These are phyloP conservation scores for Podaxis pistillaris DNA, from an alignment of 768 basidiomycete species.

Conservation along the genomic window DNA sequence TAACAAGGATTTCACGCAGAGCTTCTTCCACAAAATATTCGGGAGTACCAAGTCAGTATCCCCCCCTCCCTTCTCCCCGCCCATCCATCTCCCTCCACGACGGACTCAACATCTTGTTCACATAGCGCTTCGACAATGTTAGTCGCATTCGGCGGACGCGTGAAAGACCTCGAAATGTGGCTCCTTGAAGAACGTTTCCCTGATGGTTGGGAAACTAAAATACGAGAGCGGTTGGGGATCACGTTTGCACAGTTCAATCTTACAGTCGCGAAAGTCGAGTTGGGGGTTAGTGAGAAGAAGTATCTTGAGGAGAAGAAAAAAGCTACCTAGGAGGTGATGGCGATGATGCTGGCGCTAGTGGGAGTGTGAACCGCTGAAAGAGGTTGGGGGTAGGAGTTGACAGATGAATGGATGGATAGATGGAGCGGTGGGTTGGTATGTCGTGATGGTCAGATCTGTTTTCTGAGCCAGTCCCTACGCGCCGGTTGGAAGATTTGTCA, in stretches of 20 bases:
- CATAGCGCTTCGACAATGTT: slow-evolving; percentile 60
- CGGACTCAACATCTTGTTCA: not conserved
- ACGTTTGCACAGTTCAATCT: slow-evolving; percentile 52
- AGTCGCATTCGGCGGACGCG: slow-evolving; percentile 46
- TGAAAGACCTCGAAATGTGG: slow-evolving; percentile 46
- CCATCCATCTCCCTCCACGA: not conserved
- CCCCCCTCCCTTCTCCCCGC: not conserved
- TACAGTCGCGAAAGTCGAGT: slow-evolving; percentile 35
- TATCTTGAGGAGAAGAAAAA: slow-evolving; percentile 17
- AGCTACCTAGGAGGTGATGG: not conserved
- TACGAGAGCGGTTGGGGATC: slow-evolving; percentile 47
- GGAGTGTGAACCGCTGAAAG: no score
- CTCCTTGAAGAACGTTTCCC: slow-evolving; percentile 64
- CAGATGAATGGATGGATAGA: no score
- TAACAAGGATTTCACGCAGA: slow-evolving; percentile 61
- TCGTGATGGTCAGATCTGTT: no score
- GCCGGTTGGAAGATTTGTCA: no score
- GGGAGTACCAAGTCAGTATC: slow-evolving; percentile 61
- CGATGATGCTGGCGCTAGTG: not conserved
- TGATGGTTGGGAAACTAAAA: slow-evolving; percentile 60
- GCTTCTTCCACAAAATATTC: slow-evolving; percentile 54
- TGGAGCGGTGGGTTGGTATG: no score
- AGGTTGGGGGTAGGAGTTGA: no score
- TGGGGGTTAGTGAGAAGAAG: slow-evolving; percentile 30
- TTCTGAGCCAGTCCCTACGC: no score